Conservation (phyloP, 306 rosid genomes). For the Vigna unguiculata region DNA sequence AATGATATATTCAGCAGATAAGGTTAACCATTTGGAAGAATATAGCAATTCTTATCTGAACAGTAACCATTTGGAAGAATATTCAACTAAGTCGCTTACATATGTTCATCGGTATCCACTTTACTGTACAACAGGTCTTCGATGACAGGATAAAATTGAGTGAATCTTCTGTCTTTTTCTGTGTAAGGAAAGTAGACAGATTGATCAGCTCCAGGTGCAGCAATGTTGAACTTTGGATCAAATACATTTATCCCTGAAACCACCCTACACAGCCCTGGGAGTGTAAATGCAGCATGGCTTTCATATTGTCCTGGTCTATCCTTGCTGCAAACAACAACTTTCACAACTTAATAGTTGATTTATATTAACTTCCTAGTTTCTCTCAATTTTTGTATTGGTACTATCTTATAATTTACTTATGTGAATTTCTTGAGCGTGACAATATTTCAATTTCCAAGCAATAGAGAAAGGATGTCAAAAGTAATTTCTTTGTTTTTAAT, state of each 20-base stretch:
- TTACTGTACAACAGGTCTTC: slow-evolving; percentile 70
- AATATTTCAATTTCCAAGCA: neutral
- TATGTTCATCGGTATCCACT: slow-evolving; percentile 73
- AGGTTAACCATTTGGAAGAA: slow-evolving; percentile 12
- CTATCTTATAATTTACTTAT: neutral
- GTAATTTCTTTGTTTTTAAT: neutral
- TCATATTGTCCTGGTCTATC: slow-evolving; percentile 88
- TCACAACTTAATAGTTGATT: slow-evolving; percentile 25
- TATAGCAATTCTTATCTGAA: slow-evolving; percentile 1
- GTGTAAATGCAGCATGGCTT: slow-evolving; percentile 81
- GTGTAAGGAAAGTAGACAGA: slow-evolving; percentile 79
- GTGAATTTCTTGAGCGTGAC: slow-evolving; percentile 23
- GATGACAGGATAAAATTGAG: slow-evolving; percentile 65
- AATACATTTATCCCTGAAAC: slow-evolving; percentile 87
- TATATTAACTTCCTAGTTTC: neutral
- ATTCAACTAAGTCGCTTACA: slow-evolving; percentile 52
- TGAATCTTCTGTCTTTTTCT: slow-evolving; percentile 61
- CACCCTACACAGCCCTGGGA: slow-evolving; percentile 90
- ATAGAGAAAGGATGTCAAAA: slow-evolving; percentile 1
- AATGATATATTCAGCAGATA: slow-evolving; percentile 9
- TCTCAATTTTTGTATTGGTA: neutral
- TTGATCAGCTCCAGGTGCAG: slow-evolving; percentile 94
- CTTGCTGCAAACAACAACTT: slow-evolving; percentile 68
- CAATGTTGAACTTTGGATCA: slow-evolving; percentile 95
- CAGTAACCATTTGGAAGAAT: neutral